A percentile compares a stretch with the other conserved stretches of the same genome.
These are phyloP conservation scores for Podosphaera xanthii DNA, from an alignment of 2,329 filamentous ascomycete genomes.

Conservation along the genomic window DNA sequence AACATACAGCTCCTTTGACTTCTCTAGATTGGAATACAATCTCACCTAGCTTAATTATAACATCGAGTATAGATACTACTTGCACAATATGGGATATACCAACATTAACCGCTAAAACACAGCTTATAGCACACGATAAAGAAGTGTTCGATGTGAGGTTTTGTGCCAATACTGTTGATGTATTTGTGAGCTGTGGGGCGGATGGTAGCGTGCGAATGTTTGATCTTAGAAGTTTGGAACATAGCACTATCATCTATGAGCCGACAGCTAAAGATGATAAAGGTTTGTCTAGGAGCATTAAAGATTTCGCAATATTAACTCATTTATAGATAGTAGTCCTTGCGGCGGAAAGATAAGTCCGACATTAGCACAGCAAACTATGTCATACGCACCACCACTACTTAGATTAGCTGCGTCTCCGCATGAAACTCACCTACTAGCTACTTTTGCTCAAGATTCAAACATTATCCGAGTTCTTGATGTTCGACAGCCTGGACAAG, in stretches of 20 bases:
- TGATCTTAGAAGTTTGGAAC: slow-evolving; percentile 82
- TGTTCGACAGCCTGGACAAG: slow-evolving; percentile 86
- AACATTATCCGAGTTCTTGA: slow-evolving; percentile 85
- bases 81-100: slow-evolving; percentile 99
- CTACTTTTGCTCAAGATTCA: slow-evolving; percentile 91
- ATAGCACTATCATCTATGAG: slow-evolving; percentile 98
- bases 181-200: slow-evolving; percentile 93
- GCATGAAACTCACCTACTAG: slow-evolving; percentile 82
- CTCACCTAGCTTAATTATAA: slow-evolving; percentile 91
- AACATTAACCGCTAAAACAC: slow-evolving; percentile 89
- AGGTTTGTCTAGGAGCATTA: slow-evolving; percentile 25
- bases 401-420: slow-evolving; percentile 73
- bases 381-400: slow-evolving; percentile 54
- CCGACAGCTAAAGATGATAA: slow-evolving; percentile 67
- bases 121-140: slow-evolving; percentile 95
- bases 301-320: slow-evolving; percentile 4
- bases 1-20: slow-evolving; percentile 89
- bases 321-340: slow-evolving; percentile 23
- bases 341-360: slow-evolving; percentile 43
- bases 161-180: slow-evolving; percentile 93
- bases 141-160: slow-evolving; percentile 97
- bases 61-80: slow-evolving; percentile 94
- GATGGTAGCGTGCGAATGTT: slow-evolving; percentile 98
- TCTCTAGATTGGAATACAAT: slow-evolving; percentile 97
- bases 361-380: slow-evolving; percentile 53